Conservation (phyloP, 805 yeast species). For the Metschnikowia lachancei region DNA sequence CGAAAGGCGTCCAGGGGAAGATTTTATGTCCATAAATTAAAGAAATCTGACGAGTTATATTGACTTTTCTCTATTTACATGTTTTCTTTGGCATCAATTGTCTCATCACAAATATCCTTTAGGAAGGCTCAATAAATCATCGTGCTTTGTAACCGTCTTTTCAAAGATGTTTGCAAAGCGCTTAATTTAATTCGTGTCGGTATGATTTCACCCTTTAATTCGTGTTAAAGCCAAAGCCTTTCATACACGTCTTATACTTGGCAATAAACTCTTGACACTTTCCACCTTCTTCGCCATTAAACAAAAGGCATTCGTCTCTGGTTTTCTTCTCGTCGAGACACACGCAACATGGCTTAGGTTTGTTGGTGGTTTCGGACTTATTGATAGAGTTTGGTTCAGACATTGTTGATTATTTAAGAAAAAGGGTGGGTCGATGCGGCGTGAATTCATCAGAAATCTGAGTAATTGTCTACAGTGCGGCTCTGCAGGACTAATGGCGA, state of each 20-base stretch:
- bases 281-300: constrained; percentile 79
- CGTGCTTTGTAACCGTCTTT: no score
- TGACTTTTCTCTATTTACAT: constrained; percentile 4
- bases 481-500: constrained; percentile 11
- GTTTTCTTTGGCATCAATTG: not conserved
- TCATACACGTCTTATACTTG: constrained; percentile 85
- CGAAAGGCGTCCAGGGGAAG: not conserved
- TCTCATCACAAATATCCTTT: not conserved
- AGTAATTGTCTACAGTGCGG: not conserved
- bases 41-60: not conserved
- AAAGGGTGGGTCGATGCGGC: not conserved
- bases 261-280: constrained; percentile 72
- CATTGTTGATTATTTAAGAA: not conserved
- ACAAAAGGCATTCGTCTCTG: constrained; percentile 84
- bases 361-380: constrained; percentile 24
- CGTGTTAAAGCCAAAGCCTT: constrained; percentile 77
- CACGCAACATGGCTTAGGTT: constrained; percentile 96
- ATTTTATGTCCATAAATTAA: constrained; percentile 4
- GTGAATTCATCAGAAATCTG: not conserved
- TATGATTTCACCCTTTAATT: constrained; percentile 12
- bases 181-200: not conserved
- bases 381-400: not conserved
- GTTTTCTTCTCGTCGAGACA: constrained; percentile 78
- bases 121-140: not conserved
- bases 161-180: no score